phyloP scores from a whole-genome alignment of 2,329 filamentous ascomycete species.

The Elsinoe batatas region DNA sequence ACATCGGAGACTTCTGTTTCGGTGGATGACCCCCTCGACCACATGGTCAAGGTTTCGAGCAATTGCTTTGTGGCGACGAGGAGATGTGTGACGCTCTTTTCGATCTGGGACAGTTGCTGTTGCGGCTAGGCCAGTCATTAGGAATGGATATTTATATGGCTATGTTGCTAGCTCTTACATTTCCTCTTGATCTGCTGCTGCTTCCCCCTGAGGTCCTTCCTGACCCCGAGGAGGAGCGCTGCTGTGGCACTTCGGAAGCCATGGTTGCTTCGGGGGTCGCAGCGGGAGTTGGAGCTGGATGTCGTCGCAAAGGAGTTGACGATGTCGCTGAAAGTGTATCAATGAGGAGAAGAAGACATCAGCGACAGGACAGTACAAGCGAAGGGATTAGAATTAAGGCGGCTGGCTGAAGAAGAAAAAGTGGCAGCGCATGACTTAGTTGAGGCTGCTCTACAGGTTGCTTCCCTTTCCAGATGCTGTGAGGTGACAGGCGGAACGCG shows the following conservation, averaged over 20 bases:
- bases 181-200: conserved; percentile 27
- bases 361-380: conserved; percentile 5
- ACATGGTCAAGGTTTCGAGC: conserved; percentile 92
- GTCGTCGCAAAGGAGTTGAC: no score
- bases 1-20: conserved; percentile 96
- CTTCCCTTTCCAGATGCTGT: background rate
- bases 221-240: conserved; percentile 49
- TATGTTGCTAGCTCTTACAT: conserved; percentile 13
- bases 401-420: background rate
- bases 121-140: conserved; percentile 42
- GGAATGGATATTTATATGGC: background rate
- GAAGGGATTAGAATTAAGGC: conserved; percentile 3
- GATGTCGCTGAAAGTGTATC: conserved; percentile 5
- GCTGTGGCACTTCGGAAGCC: conserved; percentile 28
- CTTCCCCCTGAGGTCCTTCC: conserved; percentile 45
- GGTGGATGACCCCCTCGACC: conserved; percentile 85
- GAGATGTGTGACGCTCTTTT: conserved; percentile 96
- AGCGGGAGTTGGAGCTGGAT: background rate
- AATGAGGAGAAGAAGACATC: conserved; percentile 1
- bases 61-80: conserved; percentile 96
- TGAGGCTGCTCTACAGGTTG: background rate
- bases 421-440: conserved; percentile 3
- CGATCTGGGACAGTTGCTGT: conserved; percentile 85
- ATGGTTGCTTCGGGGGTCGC: conserved; percentile 38
- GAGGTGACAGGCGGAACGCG: background rate